phyloP scores from a whole-genome alignment of 345 rosid genomes.

The Arabis alpina region DNA sequence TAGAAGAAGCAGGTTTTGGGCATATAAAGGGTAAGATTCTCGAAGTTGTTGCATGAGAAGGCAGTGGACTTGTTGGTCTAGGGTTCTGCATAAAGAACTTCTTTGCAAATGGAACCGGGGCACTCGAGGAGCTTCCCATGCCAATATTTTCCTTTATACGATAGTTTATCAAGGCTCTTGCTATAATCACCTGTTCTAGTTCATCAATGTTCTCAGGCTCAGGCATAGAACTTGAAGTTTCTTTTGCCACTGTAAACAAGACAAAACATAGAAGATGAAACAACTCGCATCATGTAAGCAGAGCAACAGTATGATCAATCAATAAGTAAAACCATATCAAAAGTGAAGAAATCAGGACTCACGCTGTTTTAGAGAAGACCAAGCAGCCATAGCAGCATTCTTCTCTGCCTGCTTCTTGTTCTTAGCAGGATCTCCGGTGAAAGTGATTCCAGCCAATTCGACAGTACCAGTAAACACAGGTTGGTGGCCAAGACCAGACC shows the following conservation, averaged over 20 bases:
- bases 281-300: neutral
- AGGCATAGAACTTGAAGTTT: constrained; percentile 73
- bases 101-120: constrained; percentile 70
- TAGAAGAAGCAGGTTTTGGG: constrained; percentile 55
- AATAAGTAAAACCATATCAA: neutral
- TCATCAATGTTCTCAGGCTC: constrained; percentile 86
- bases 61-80: constrained; percentile 93
- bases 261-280: constrained; percentile 32
- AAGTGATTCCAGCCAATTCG: constrained; percentile 86
- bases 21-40: constrained; percentile 91
- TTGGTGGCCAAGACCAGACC: constrained; percentile 96
- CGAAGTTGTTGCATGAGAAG: constrained; percentile 65
- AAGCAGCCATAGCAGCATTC: constrained; percentile 99
- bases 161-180: constrained; percentile 75
- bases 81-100: constrained; percentile 65
- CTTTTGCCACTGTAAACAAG: constrained; percentile 82
- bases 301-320: neutral
- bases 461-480: constrained; percentile 98
- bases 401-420: constrained; percentile 99
- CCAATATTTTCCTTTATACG: constrained; percentile 82
- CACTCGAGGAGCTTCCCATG: constrained; percentile 52
- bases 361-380: constrained; percentile 94
- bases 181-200: constrained; percentile 90
- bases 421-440: constrained; percentile 94
- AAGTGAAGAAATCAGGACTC: constrained; percentile 42